A percentile compares a stretch with the other conserved stretches of the same genome.
Evolutionary conservation across 805 yeast species (phyloP).

Genomic region (Jamesozyma gamospora): DNA sequence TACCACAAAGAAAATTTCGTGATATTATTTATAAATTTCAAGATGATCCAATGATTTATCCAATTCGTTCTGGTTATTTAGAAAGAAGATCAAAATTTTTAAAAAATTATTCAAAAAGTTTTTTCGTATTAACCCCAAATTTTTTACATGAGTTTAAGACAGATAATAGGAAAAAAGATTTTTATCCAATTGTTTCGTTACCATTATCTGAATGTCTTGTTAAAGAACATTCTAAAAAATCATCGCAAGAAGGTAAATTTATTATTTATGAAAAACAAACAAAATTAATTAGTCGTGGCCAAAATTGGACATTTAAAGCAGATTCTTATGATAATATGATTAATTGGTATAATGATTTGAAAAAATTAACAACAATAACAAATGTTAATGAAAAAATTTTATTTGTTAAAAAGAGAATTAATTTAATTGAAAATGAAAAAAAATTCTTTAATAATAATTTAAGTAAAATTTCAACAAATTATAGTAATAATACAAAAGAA

Average conservation of each 20-base stretch:
- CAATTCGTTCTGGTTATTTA: slow-evolving; percentile 66
- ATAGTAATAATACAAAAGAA: no score
- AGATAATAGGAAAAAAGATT: slow-evolving; percentile 70
- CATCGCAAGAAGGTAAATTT: slow-evolving; percentile 52
- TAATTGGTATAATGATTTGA: slow-evolving; percentile 75
- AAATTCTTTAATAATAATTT: not conserved
- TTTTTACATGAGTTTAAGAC: slow-evolving; percentile 86
- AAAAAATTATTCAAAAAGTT: slow-evolving; percentile 83
- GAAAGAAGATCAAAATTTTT: slow-evolving; percentile 87
- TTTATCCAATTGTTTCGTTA: slow-evolving; percentile 73
- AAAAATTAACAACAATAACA: slow-evolving; percentile 42
- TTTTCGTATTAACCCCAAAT: slow-evolving; percentile 83
- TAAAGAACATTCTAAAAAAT: slow-evolving; percentile 72
- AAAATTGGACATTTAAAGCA: slow-evolving; percentile 93
- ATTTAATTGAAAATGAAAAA: slow-evolving; percentile 8
- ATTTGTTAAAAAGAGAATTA: slow-evolving; percentile 27
- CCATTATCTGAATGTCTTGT: slow-evolving; percentile 71
- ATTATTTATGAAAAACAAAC: slow-evolving; percentile 66
- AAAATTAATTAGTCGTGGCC: slow-evolving; percentile 69
- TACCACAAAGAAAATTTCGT: slow-evolving; percentile 51
- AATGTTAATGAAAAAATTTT: no score
- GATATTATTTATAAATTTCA: slow-evolving; percentile 61
- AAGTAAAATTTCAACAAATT: no score
- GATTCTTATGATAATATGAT: slow-evolving; percentile 72
- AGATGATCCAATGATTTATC: slow-evolving; percentile 56